Evolutionary conservation across 2,329 filamentous ascomycete species (phyloP).

Genomic region (Biscogniauxia marginata): DNA sequence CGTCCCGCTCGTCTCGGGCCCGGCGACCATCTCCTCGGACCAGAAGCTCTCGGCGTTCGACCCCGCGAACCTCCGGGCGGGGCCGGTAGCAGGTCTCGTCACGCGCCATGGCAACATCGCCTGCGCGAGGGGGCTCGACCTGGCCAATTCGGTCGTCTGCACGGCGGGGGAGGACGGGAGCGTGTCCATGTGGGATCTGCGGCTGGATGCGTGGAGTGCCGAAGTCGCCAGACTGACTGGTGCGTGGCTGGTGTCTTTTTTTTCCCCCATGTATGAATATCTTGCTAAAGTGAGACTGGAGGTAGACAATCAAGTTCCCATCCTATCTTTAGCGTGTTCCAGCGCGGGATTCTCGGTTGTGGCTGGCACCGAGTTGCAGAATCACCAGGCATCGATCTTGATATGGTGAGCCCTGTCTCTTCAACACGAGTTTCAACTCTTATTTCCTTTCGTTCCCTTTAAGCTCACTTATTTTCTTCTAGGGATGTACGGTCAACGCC

Average conservation of each 20-base stretch:
- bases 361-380: constrained; percentile 70
- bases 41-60: constrained; percentile 67
- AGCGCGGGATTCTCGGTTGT: constrained; percentile 59
- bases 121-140: constrained; percentile 57
- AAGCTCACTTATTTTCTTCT: constrained; percentile 15
- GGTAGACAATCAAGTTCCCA: constrained; percentile 46
- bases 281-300: constrained; percentile 17
- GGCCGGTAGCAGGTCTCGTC: constrained; percentile 28
- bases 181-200: constrained; percentile 65
- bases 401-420: constrained; percentile 51
- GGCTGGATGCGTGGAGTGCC: constrained; percentile 41
- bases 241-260: constrained; percentile 33
- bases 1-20: constrained; percentile 46
- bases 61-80: constrained; percentile 51
- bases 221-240: constrained; percentile 45
- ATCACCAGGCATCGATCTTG: constrained; percentile 59
- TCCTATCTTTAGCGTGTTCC: constrained; percentile 66
- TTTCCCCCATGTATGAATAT: neutral
- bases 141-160: constrained; percentile 53
- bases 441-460: too few species aligned
- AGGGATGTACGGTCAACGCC: constrained; percentile 59
- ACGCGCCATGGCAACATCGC: constrained; percentile 63
- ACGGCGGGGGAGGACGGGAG: constrained; percentile 72
- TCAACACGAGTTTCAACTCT: neutral
- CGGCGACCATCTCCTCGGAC: constrained; percentile 68